Base-by-base conservation (phyloP, 495 filamentous ascomycete genomes). In the Extremus antarcticus region DNA sequence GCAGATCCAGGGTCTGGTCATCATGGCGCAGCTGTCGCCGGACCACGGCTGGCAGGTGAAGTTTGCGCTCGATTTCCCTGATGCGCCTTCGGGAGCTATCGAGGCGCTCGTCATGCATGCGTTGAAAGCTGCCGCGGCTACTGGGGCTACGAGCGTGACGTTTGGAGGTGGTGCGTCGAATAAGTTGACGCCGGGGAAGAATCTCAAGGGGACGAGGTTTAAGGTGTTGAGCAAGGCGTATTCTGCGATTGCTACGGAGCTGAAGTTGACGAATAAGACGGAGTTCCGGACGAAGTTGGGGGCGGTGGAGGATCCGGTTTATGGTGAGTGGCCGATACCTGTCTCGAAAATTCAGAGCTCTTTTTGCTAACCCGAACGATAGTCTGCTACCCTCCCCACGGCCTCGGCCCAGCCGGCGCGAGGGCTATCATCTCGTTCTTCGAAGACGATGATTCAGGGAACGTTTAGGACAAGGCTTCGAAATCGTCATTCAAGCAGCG, bases 231-330 rank as follows among this genome's bases (percentile, higher is more conserved):
- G 79, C 61, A 81, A 78, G 67, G 86, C 85, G 1, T 91, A 92
- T 68, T 80, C 84, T 61, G 75, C 84, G 2, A 79, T 92, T 43
- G 85, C 82, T 13, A 83, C 83, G 64, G 82, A 88, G 65, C 79
- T 92, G 59, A 84, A 83, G 61, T 73, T 94, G 45, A 80, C 85
- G 24, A 78, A 82, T 22, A 94, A 94, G 79, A 86, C 79, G 58
- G 88, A 90, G 66, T 92, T 94, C 71, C 73, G 87, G 41, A 83
- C 88, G 71, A 94, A 94, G 74, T 78, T 94, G 67, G 87, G 87
- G 25, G 84, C 83, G 3, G 63, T 71, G 60, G 85, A 90, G 53
- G 87, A 91, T 47, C 77, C 84, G 45, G 78, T 87, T 22, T 94
- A 85, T 64, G 51, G 59, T 61, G 38, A 54, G 54, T 54, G 22